These are phyloP conservation scores for Cryptococcus wingfieldii DNA, from an alignment of 1,284 basidiomycete species.

Conservation along the genomic window DNA sequence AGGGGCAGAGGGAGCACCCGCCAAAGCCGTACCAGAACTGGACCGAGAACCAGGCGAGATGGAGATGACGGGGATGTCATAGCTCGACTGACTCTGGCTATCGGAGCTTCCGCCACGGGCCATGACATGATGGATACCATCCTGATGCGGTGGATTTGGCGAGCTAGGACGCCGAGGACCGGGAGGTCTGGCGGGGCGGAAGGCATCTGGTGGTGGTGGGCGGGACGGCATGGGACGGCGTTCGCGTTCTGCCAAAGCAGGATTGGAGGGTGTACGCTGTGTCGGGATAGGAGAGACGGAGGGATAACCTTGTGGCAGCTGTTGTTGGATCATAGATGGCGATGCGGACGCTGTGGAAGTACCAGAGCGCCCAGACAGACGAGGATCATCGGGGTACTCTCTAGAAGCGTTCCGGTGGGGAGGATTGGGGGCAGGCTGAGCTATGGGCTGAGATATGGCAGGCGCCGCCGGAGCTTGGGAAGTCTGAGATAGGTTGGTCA, in stretches of 20 bases:
- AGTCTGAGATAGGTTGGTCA: background rate
- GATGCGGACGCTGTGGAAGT: background rate
- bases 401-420: background rate
- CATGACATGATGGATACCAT: conserved; percentile 2
- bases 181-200: conserved; percentile 34
- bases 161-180: conserved; percentile 6
- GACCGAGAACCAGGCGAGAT: background rate
- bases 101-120: background rate
- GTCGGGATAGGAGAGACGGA: conserved; percentile 3
- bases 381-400: background rate
- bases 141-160: background rate
- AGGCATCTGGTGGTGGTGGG: conserved; percentile 47
- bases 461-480: background rate
- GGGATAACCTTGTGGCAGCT: background rate
- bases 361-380: conserved; percentile 7
- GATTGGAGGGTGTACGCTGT: conserved; percentile 15
- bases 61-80: conserved; percentile 22
- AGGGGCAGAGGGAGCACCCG: conserved; percentile 10
- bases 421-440: background rate
- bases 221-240: conserved; percentile 17
- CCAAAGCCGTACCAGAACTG: background rate
- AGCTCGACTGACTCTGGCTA: background rate
- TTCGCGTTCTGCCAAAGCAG: conserved; percentile 32
- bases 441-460: too few relatives aligned
- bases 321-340: background rate